These are phyloP conservation scores for Vigna mungo DNA, from an alignment of 306 rosid species.

Conservation along the genomic window DNA sequence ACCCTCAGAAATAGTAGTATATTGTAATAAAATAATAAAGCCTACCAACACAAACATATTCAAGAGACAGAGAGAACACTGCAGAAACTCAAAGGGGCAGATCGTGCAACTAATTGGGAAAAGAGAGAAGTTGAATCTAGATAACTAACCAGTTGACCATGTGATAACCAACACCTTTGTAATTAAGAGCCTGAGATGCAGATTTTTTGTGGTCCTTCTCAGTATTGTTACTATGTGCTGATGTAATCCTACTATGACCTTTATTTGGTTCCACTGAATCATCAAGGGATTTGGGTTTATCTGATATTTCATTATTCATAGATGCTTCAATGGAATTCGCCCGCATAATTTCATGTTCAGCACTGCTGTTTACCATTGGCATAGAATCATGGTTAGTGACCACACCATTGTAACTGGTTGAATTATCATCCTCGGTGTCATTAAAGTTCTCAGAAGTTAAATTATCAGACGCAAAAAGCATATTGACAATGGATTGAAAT, in stretches of 20 bases:
- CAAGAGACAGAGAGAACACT: constrained; percentile 2
- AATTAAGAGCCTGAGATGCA: constrained; percentile 71
- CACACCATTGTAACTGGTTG: constrained; percentile 52
- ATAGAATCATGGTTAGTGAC: constrained; percentile 49
- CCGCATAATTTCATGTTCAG: constrained; percentile 53
- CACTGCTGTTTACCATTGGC: constrained; percentile 45
- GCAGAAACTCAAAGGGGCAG: constrained; percentile 10
- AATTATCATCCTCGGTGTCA: constrained; percentile 59
- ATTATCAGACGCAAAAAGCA: constrained; percentile 60
- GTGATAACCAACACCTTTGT: constrained; percentile 87
- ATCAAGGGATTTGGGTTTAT: constrained; percentile 36
- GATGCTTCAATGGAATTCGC: constrained; percentile 59
- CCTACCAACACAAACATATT: constrained; percentile 7
- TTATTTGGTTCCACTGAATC: constrained; percentile 53
- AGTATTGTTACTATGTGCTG: constrained; percentile 54
- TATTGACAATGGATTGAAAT: constrained; percentile 80
- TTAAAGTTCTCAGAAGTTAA: constrained; percentile 59
- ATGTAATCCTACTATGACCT: constrained; percentile 52
- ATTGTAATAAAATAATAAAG: constrained; percentile 28
- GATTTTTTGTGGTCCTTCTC: constrained; percentile 86
- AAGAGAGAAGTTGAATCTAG: constrained; percentile 41
- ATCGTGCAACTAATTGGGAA: constrained; percentile 1
- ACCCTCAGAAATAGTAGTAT: constrained; percentile 21
- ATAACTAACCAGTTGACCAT: constrained; percentile 99
- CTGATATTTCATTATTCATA: constrained; percentile 40